Percentiles rank a stretch among this genome's conserved stretches.
These are phyloP conservation scores for Aspergillus niger DNA, from an alignment of 2,329 filamentous ascomycete genomes.

Conservation along the genomic window DNA sequence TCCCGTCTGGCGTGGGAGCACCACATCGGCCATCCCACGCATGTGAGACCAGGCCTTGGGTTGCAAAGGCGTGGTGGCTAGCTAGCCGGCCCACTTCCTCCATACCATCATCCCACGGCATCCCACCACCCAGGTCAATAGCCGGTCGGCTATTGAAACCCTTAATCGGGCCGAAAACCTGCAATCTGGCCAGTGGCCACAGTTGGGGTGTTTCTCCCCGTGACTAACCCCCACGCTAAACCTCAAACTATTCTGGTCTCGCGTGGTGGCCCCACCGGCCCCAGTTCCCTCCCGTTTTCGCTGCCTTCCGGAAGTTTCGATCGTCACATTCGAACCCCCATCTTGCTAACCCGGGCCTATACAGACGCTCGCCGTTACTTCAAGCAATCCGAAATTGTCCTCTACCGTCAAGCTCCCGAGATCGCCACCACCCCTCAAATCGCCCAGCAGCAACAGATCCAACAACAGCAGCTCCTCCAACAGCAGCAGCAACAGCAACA, in stretches of 20 bases:
- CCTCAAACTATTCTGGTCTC: conserved; percentile 20
- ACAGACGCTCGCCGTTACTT: conserved; percentile 94
- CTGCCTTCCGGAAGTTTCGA: conserved; percentile 7
- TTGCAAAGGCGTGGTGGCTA: conserved; percentile 17
- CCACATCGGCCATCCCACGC: background rate
- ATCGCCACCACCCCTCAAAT: conserved; percentile 45
- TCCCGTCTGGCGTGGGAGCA: background rate
- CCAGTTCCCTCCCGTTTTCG: conserved; percentile 18
- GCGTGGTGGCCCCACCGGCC: conserved; percentile 27
- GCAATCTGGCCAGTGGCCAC: conserved; percentile 11
- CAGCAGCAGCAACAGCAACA: conserved; percentile 38
- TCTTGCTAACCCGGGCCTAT: background rate
- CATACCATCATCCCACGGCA: conserved; percentile 18
- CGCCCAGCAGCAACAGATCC: conserved; percentile 43
- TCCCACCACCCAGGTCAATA: conserved; percentile 29
- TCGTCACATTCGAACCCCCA: background rate
- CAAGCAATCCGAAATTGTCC: conserved; percentile 97
- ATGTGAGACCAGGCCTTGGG: conserved; percentile 5
- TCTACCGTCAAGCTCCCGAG: conserved; percentile 74
- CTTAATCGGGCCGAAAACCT: conserved; percentile 25
- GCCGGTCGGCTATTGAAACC: conserved; percentile 40
- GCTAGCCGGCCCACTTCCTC: background rate
- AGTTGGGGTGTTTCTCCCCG: conserved; percentile 16
- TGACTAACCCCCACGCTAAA: conserved; percentile 36
- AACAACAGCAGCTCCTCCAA: conserved; percentile 40